phyloP scores from a whole-genome alignment of 2,329 filamentous ascomycete genomes.

The Thelonectria rubi region DNA sequence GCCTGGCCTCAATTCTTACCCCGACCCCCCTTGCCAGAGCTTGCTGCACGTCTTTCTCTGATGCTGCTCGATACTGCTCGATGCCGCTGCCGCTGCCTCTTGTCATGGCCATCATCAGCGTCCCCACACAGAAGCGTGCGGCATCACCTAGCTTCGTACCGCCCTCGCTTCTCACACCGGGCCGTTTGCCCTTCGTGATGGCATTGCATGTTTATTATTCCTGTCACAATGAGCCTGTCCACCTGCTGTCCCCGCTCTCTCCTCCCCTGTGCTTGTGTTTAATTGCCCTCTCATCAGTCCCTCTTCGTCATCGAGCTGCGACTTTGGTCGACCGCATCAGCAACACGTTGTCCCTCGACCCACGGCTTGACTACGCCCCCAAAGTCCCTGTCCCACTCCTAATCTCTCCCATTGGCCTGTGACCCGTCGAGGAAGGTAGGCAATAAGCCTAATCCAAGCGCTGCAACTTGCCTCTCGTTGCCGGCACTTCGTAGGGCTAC shows the following conservation, averaged over 20 bases:
- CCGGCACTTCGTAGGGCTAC: constrained; percentile 34
- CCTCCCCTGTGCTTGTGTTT: constrained; percentile 24
- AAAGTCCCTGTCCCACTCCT: constrained; percentile 19
- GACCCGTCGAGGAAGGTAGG: constrained; percentile 33
- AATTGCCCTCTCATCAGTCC: constrained; percentile 10
- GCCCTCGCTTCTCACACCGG: constrained; percentile 22
- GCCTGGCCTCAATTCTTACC: constrained; percentile 2
- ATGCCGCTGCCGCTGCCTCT: constrained; percentile 9
- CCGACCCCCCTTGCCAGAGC: constrained; percentile 24
- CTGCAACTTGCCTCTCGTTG: constrained; percentile 19
- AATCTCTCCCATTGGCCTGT: constrained; percentile 33
- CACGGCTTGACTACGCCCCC: constrained; percentile 23
- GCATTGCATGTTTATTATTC: no score
- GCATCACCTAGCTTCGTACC: constrained; percentile 35
- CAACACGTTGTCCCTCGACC: constrained; percentile 21
- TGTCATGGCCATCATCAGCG: constrained; percentile 22
- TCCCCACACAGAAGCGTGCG: constrained; percentile 33
- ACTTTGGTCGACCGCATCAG: constrained; percentile 26
- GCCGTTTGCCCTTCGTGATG: constrained; percentile 29
- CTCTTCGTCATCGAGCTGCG: constrained; percentile 16
- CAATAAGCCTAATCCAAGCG: constrained; percentile 28
- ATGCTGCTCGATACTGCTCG: constrained; percentile 6
- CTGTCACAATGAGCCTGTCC: constrained; percentile 27
- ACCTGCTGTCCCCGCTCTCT: constrained; percentile 8
- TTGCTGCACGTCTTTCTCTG: constrained; percentile 37